Evolutionary conservation across 768 basidiomycete genomes (phyloP), one percentile per base, ranked within the genome.

Genomic region (Ramaria sp.): DNA sequence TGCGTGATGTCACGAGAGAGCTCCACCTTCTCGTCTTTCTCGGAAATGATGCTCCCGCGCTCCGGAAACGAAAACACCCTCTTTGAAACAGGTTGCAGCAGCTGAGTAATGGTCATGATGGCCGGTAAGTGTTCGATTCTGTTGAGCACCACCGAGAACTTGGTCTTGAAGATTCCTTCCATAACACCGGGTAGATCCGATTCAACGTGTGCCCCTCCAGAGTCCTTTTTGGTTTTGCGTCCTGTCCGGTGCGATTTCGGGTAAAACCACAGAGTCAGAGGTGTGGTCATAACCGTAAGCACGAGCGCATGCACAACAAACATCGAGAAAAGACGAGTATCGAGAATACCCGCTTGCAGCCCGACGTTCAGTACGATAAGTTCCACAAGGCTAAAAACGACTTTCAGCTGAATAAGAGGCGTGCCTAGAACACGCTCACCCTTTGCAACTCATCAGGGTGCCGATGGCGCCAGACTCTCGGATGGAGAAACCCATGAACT

Each of bases 361-460:
- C 92, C 92, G 58, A 94, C 82, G 63, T 96, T 96, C 62, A 94
- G 78, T 7, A 93, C 91, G 59, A 96, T 93, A 27, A 94, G 79
- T 65, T 94, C 91, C 24, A 93, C 89, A 20, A 82, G 71, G 32
- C 81, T 82, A 56, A 34, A 55, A 37, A 36, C 55, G 15, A 55
- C 48, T 32, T 34, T 57, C 15, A 32, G 0, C 30, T 0, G 25
- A 34, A 8, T 22, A 37, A 16, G 47, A 15, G 12, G n/a, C 32
- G 28, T 34, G 41, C 18, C 36, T 12, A 27, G 39, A 44, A 25
- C 18, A 52, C 42, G 67, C 77, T 45, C 56, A 85, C 84, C 88
- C 89, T 69, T 95, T 89, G 71, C 88, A 91, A 66, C 80, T 81
- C 92, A 96, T 96, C 24, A 96, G 68, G 48, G 83, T 76, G 3